These are phyloP conservation scores for Funneliformis mosseae DNA, from an alignment of 192 early-diverging fungal species.

Conservation along the genomic window DNA sequence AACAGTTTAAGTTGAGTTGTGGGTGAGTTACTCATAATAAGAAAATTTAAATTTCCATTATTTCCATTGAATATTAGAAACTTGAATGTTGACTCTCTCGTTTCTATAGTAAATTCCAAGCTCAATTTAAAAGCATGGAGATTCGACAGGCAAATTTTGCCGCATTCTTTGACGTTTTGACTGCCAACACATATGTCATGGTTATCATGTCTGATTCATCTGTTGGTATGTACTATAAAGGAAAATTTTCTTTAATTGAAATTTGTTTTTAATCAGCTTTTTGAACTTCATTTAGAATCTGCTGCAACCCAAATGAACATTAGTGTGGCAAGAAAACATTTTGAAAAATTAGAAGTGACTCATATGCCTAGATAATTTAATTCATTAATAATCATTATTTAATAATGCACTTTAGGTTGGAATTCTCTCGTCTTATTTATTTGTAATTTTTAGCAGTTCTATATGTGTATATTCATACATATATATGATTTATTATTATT, in stretches of 20 bases:
- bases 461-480: no score
- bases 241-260: not conserved
- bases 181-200: conserved; percentile 87
- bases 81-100: conserved; percentile 15
- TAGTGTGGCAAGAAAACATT: conserved; percentile 75
- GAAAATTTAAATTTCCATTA: conserved; percentile 13
- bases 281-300: conserved; percentile 58
- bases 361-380: conserved; percentile 31
- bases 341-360: conserved; percentile 75
- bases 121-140: conserved; percentile 88
- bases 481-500: no score
- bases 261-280: not conserved
- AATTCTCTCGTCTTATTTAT: not conserved
- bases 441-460: not conserved
- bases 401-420: not conserved
- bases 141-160: conserved; percentile 74
- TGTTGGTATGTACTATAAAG: conserved; percentile 68
- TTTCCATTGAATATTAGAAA: no score
- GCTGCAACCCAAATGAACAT: conserved; percentile 84
- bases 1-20: conserved; percentile 88
- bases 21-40: conserved; percentile 52
- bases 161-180: conserved; percentile 81
- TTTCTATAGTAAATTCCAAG: conserved; percentile 65
- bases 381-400: not conserved
- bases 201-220: conserved; percentile 80